phyloP scores from a whole-genome alignment of 371 early-diverging fungal genomes.

The Rhizopus delemar region DNA sequence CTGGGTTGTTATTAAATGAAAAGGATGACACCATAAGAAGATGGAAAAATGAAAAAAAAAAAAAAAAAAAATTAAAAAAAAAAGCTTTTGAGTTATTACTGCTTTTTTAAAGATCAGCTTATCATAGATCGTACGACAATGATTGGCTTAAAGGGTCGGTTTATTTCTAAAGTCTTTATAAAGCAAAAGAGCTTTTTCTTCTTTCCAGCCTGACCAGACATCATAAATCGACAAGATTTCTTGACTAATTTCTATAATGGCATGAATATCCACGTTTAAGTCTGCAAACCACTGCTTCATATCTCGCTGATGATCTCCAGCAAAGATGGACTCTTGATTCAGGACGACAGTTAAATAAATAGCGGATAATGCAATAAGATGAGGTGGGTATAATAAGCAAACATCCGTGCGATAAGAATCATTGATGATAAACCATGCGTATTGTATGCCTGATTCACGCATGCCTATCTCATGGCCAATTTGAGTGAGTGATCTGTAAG shows the following conservation, averaged over 20 bases:
- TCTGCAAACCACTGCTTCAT: slow-evolving; percentile 79
- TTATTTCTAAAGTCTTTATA: slow-evolving; percentile 45
- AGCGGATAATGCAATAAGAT: slow-evolving; percentile 83
- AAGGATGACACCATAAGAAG: slow-evolving; percentile 17
- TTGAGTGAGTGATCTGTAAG: slow-evolving; percentile 76
- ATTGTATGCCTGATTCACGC: slow-evolving; percentile 65
- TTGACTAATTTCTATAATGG: slow-evolving; percentile 68
- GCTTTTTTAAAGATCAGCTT: slow-evolving; percentile 1
- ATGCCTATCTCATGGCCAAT: slow-evolving; percentile 61
- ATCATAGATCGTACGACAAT: not conserved
- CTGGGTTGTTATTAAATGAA: slow-evolving; percentile 28
- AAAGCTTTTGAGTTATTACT: not conserved
- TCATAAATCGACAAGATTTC: slow-evolving; percentile 68
- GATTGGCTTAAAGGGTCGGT: not conserved
- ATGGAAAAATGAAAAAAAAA: slow-evolving; percentile 11
- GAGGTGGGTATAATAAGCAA: slow-evolving; percentile 83
- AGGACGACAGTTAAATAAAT: slow-evolving; percentile 74
- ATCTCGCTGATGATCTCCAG: slow-evolving; percentile 48
- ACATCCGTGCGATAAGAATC: slow-evolving; percentile 80
- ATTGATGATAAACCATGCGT: slow-evolving; percentile 84
- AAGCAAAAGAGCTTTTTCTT: slow-evolving; percentile 50
- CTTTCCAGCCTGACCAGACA: slow-evolving; percentile 67
- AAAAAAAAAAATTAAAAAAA: slow-evolving; percentile 14
- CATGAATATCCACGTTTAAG: slow-evolving; percentile 72
- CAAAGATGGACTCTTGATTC: slow-evolving; percentile 51